These are phyloP conservation scores for Sugiyamaella castrensis DNA, from an alignment of 1,139 yeast species.

Conservation along the genomic window DNA sequence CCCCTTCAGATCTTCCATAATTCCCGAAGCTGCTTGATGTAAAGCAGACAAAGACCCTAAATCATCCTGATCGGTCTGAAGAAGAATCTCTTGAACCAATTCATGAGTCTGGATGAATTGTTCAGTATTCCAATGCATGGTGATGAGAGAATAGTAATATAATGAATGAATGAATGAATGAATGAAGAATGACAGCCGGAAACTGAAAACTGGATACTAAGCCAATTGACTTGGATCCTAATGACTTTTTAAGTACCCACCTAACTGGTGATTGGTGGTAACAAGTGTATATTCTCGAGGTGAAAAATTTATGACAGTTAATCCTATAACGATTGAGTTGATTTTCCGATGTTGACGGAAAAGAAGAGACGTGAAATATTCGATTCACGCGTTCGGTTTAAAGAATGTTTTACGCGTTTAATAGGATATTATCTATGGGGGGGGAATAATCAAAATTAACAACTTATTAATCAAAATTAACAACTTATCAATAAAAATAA, in stretches of 20 bases:
- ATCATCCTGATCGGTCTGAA: conserved; percentile 21
- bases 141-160: too few relatives aligned
- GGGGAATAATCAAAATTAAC: too few relatives aligned
- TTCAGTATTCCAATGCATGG: conserved; percentile 38
- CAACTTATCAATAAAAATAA: too few relatives aligned
- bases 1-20: conserved; percentile 47
- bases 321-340: background rate
- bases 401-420: background rate
- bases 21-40: conserved; percentile 24
- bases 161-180: too few relatives aligned
- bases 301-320: background rate
- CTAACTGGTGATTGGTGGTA: too few relatives aligned
- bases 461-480: too few relatives aligned
- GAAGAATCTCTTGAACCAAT: conserved; percentile 26
- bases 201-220: too few relatives aligned
- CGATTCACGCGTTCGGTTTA: background rate
- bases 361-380: background rate
- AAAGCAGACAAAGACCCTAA: conserved; percentile 17
- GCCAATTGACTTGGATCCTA: too few relatives aligned
- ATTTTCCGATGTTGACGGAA: conserved; percentile 5
- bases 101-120: conserved; percentile 35
- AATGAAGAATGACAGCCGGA: too few relatives aligned
- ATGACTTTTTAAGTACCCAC: too few relatives aligned
- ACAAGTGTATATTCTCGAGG: too few relatives aligned
- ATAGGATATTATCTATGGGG: conserved; percentile 6